phyloP scores from a whole-genome alignment of 768 basidiomycete genomes.

The Leccinum arenicola region DNA sequence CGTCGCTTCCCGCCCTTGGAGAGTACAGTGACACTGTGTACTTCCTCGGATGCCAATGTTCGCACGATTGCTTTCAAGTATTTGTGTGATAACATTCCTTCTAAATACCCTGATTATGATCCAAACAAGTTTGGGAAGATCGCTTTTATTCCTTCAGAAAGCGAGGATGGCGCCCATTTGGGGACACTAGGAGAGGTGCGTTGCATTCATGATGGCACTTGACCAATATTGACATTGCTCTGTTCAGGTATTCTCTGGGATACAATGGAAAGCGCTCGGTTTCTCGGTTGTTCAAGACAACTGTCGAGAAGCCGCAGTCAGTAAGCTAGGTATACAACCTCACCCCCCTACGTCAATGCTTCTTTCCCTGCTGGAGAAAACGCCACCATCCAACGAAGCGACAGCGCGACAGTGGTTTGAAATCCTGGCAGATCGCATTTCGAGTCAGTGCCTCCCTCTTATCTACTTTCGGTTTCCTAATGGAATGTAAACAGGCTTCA shows the following conservation, averaged over 20 bases:
- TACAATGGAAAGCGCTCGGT: constrained; percentile 71
- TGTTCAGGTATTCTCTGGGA: constrained; percentile 63
- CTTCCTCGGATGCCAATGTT: constrained; percentile 47
- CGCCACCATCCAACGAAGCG: constrained; percentile 52
- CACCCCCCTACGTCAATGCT: constrained; percentile 67
- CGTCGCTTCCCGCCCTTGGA: constrained; percentile 66
- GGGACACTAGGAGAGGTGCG: constrained; percentile 64
- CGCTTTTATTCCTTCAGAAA: constrained; percentile 77
- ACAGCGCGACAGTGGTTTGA: constrained; percentile 68
- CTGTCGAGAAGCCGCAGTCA: constrained; percentile 47
- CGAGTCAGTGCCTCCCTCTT: constrained; percentile 41
- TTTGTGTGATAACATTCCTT: constrained; percentile 68
- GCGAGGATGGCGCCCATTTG: constrained; percentile 48
- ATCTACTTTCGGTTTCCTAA: constrained; percentile 4
- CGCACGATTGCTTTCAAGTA: constrained; percentile 74
- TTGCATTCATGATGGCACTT: background rate
- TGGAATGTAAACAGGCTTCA: constrained; percentile 48
- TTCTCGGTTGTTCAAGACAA: constrained; percentile 64
- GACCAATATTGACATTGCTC: background rate
- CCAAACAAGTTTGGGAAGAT: constrained; percentile 53
- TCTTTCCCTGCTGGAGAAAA: constrained; percentile 53
- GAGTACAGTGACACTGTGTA: constrained; percentile 65
- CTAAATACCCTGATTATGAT: constrained; percentile 59
- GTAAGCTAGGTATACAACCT: constrained; percentile 65
- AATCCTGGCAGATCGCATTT: constrained; percentile 58